Evolutionary conservation across 768 basidiomycete species (phyloP), one percentile per base, ranked within the genome.

Genomic region (Mycena rebaudengoi): DNA sequence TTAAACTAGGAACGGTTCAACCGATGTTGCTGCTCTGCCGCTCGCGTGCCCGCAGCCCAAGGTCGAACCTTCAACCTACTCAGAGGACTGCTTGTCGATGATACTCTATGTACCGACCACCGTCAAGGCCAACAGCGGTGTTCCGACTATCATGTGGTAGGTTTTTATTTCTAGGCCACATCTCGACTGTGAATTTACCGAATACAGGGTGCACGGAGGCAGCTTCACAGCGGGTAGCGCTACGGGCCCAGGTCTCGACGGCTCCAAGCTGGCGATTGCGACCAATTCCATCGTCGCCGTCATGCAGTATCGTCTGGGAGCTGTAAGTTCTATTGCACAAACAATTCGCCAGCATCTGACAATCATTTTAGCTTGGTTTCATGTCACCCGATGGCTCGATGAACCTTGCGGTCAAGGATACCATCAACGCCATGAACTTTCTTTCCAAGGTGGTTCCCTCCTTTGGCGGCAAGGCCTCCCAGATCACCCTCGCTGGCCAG

Each of bases 131-230:
- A 72, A 61, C 45, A 82, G 70, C 75, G 67, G 68, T 44, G 80
- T 77, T 0, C 85, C 89, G 4, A 85, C 85, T 20, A 70, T 94
- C 59, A 73, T 90, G 64, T 90, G 91, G 94, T n/a, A n/a, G n/a
- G n/a, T n/a, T n/a, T n/a, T n/a, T n/a, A n/a, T n/a, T n/a, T n/a
- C n/a, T n/a, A n/a, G n/a, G n/a, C n/a, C n/a, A n/a, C n/a, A n/a
- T n/a, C n/a, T n/a, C n/a, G n/a, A n/a, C n/a, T n/a, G n/a, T n/a
- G n/a, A n/a, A n/a, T n/a, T n/a, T n/a, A n/a, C n/a, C n/a, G n/a
- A n/a, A n/a, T n/a, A n/a, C n/a, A n/a, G n/a, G n/a, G 83, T 95
- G 54, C 95, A 95, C 67, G 95, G 95, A 11, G 95, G 95, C 21
- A 94, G 94, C 0, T 93, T 91, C 74, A 77, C 86, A 50, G 68